phyloP scores from a whole-genome alignment of 2,329 filamentous ascomycete genomes.

The Tothia fuscella region DNA sequence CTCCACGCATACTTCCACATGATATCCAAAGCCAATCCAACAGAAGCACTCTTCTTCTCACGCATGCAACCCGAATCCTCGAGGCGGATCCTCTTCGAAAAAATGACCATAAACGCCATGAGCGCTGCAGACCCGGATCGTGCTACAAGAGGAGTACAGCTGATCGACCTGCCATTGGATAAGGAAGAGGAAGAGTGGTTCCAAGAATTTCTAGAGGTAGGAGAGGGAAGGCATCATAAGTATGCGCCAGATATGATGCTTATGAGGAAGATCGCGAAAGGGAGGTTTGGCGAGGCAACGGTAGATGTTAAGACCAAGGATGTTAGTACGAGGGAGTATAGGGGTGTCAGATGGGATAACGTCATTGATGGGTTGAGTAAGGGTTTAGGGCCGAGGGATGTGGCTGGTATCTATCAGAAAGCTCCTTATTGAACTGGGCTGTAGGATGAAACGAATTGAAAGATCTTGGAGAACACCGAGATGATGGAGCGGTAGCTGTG shows the following conservation, averaged over 20 bases:
- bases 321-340: slow-evolving; percentile 32
- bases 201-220: slow-evolving; percentile 46
- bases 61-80: slow-evolving; percentile 46
- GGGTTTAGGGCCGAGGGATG: slow-evolving; percentile 24
- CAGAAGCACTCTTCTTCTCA: slow-evolving; percentile 63
- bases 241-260: slow-evolving; percentile 62
- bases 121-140: slow-evolving; percentile 24
- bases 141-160: slow-evolving; percentile 50
- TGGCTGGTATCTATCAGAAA: slow-evolving; percentile 3
- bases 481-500: neutral
- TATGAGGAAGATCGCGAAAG: slow-evolving; percentile 59
- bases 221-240: slow-evolving; percentile 51
- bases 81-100: slow-evolving; percentile 54
- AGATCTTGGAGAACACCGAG: too few relatives aligned
- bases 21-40: slow-evolving; percentile 53
- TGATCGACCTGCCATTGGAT: slow-evolving; percentile 63
- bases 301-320: slow-evolving; percentile 18
- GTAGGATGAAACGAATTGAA: too few relatives aligned
- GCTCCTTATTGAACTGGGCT: neutral
- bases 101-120: slow-evolving; percentile 39
- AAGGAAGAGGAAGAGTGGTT: slow-evolving; percentile 63
- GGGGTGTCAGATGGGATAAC: slow-evolving; percentile 41
- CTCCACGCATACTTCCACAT: slow-evolving; percentile 58
- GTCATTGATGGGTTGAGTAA: slow-evolving; percentile 24
- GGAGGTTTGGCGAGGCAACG: slow-evolving; percentile 40